phyloP scores from a whole-genome alignment of 768 basidiomycete genomes.

The Sutorius australiensis region DNA sequence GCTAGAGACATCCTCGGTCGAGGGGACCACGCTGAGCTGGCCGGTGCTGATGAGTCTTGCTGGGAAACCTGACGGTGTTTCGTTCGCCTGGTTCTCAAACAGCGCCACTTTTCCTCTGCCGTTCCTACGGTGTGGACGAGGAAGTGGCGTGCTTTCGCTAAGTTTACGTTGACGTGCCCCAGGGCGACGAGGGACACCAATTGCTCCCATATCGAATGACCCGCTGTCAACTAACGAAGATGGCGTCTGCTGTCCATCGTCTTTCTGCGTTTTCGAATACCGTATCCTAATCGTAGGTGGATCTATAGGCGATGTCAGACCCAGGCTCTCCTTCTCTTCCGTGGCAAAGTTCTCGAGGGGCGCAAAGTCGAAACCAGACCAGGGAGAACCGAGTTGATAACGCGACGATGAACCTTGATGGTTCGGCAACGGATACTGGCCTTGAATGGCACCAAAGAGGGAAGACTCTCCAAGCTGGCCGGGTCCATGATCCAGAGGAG shows the following conservation, averaged over 20 bases:
- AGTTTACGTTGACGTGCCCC: slow-evolving; percentile 76
- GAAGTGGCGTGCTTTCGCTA: slow-evolving; percentile 73
- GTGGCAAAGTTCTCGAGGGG: slow-evolving; percentile 75
- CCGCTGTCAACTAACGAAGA: background rate
- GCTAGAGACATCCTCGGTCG: slow-evolving; percentile 37
- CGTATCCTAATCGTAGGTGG: slow-evolving; percentile 21
- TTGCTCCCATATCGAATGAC: slow-evolving; percentile 9
- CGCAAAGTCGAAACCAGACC: slow-evolving; percentile 65
- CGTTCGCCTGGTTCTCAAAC: slow-evolving; percentile 65
- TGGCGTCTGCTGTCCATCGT: slow-evolving; percentile 3
- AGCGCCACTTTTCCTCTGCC: slow-evolving; percentile 84
- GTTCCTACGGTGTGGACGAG: slow-evolving; percentile 55
- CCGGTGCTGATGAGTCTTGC: slow-evolving; percentile 28
- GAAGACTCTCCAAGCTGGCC: slow-evolving; percentile 48
- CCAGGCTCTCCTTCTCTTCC: slow-evolving; percentile 63
- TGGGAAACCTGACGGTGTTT: slow-evolving; percentile 47
- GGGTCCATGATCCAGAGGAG: slow-evolving; percentile 34
- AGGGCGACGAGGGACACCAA: slow-evolving; percentile 13
- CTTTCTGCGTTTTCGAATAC: slow-evolving; percentile 9
- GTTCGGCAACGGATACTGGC: slow-evolving; percentile 23
- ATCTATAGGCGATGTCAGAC: slow-evolving; percentile 45
- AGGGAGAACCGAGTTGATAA: slow-evolving; percentile 60
- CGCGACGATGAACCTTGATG: slow-evolving; percentile 42
- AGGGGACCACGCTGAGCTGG: slow-evolving; percentile 39
- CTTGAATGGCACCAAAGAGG: slow-evolving; percentile 34